These are phyloP conservation scores for Ustulina deusta DNA, from an alignment of 2,329 filamentous ascomycete genomes.

Conservation along the genomic window DNA sequence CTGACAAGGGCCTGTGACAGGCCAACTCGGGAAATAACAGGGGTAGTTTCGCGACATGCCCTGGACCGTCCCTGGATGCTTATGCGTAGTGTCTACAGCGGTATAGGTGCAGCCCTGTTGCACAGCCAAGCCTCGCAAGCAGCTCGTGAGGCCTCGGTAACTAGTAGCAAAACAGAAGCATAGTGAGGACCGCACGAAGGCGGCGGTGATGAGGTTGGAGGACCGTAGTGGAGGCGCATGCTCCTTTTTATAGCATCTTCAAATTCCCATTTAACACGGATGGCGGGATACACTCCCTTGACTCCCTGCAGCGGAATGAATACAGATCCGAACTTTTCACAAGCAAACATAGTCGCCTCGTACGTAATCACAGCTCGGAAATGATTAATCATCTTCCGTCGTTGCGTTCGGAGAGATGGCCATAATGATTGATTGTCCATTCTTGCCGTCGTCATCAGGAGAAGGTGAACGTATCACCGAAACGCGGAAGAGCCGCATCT, in stretches of 20 bases:
- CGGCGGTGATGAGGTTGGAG: neutral
- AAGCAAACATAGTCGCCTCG: neutral
- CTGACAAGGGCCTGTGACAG: slow-evolving; percentile 39
- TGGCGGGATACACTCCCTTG: slow-evolving; percentile 13
- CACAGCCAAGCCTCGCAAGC: neutral
- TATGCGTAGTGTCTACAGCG: too few relatives aligned
- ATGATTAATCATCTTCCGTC: neutral
- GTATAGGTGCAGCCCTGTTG: slow-evolving; percentile 6
- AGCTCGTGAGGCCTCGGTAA: slow-evolving; percentile 11
- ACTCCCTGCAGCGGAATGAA: slow-evolving; percentile 22
- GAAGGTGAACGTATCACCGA: slow-evolving; percentile 5
- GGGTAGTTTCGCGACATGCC: slow-evolving; percentile 34
- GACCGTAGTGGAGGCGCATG: slow-evolving; percentile 10
- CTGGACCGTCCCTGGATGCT: too few relatives aligned
- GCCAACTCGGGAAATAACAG: slow-evolving; percentile 42
- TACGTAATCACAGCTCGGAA: too few relatives aligned
- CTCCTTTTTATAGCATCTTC: slow-evolving; percentile 19
- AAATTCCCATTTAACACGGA: slow-evolving; percentile 19
- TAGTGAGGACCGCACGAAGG: neutral
- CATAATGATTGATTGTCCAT: slow-evolving; percentile 4
- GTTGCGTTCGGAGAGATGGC: slow-evolving; percentile 10
- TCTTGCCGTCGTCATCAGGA: neutral
- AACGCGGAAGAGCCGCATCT: slow-evolving; percentile 17
- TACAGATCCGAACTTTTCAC: slow-evolving; percentile 11
- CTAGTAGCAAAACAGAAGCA: neutral